A percentile compares a stretch with the other conserved stretches of the same genome.
phyloP scores from a whole-genome alignment of 805 yeast species.

The Torulaspora quercuum region DNA sequence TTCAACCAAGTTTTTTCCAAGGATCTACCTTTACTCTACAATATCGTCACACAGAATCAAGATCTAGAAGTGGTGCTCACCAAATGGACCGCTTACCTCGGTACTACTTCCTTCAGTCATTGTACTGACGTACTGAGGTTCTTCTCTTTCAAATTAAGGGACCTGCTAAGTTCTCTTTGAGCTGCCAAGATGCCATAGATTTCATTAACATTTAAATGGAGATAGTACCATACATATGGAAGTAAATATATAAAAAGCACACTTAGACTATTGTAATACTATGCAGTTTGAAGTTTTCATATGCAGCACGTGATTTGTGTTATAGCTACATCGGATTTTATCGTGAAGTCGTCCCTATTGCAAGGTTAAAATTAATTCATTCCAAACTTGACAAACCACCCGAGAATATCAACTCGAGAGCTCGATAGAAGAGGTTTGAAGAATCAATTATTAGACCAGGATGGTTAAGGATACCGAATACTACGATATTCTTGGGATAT shows the following conservation, averaged over 20 bases:
- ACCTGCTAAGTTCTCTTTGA: slow-evolving; percentile 1
- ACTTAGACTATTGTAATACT: too few relatives aligned
- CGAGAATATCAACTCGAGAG: too few relatives aligned
- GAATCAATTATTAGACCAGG: background rate
- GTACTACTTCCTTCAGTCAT: slow-evolving; percentile 9
- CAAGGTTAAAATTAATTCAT: too few relatives aligned
- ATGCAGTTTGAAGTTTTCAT: too few relatives aligned
- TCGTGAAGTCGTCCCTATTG: too few relatives aligned
- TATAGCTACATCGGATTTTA: too few relatives aligned
- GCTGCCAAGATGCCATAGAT: too few relatives aligned
- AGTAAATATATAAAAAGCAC: too few relatives aligned
- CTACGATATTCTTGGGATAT: slow-evolving; percentile 74
- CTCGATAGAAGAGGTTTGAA: slow-evolving; percentile 1
- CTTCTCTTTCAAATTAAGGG: slow-evolving; percentile 2
- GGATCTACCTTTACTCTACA: slow-evolving; percentile 25
- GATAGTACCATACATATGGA: too few relatives aligned
- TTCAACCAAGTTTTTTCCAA: slow-evolving; percentile 20
- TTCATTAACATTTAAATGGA: too few relatives aligned
- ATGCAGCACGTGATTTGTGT: background rate
- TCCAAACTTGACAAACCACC: too few relatives aligned
- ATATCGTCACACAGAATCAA: slow-evolving; percentile 8
- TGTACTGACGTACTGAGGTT: slow-evolving; percentile 4
- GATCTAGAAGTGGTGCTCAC: slow-evolving; percentile 12
- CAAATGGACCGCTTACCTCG: slow-evolving; percentile 15
- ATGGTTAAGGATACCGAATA: slow-evolving; percentile 87